phyloP scores from a whole-genome alignment of 176 grass and related monocot genomes.

The Ampelocalamus luodianensis region DNA sequence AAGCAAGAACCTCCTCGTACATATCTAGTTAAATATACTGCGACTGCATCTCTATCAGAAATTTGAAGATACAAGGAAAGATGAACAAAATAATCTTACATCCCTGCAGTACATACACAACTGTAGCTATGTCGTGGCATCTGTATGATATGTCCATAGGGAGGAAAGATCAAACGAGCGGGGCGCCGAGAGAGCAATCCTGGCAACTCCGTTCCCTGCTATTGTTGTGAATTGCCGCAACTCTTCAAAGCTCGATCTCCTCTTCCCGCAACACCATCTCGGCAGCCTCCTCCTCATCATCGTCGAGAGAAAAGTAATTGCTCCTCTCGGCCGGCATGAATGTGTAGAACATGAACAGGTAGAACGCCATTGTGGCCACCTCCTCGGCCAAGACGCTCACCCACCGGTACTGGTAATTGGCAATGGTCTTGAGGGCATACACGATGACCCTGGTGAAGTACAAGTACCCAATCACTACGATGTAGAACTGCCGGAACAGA shows the following conservation, averaged over 20 bases:
- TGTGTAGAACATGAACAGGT: slow-evolving; percentile 92
- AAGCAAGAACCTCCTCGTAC: slow-evolving; percentile 39
- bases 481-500: slow-evolving; percentile 88
- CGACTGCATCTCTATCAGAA: slow-evolving; percentile 33
- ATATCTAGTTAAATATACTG: slow-evolving; percentile 41
- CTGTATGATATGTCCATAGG: slow-evolving; percentile 44
- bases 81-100: slow-evolving; percentile 35
- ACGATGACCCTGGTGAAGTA: slow-evolving; percentile 92
- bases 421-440: slow-evolving; percentile 65
- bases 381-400: slow-evolving; percentile 69
- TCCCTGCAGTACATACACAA: slow-evolving; percentile 45
- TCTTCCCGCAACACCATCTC: slow-evolving; percentile 84
- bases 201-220: not conserved
- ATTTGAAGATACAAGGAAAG: slow-evolving; percentile 41
- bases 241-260: slow-evolving; percentile 82
- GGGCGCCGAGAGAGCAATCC: not conserved
- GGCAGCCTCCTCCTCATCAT: slow-evolving; percentile 80
- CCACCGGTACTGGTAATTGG: slow-evolving; percentile 81
- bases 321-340: slow-evolving; percentile 80
- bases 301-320: slow-evolving; percentile 72
- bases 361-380: slow-evolving; percentile 71
- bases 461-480: slow-evolving; percentile 77
- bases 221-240: not conserved
- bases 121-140: slow-evolving; percentile 33
- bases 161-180: slow-evolving; percentile 36